phyloP scores from a whole-genome alignment of 176 grass and related monocot genomes.

The Eremochloa ophiuroides region DNA sequence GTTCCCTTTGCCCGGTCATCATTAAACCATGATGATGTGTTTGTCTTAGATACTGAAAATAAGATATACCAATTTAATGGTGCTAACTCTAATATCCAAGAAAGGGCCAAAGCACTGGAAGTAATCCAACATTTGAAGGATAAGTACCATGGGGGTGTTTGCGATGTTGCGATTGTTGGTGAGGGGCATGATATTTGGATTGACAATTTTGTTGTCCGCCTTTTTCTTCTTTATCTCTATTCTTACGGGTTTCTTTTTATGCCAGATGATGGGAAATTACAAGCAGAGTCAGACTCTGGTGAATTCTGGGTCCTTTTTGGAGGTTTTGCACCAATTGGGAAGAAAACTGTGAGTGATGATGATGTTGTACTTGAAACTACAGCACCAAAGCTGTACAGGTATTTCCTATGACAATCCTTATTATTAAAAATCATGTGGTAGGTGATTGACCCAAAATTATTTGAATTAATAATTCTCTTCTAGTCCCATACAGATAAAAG shows the following conservation, averaged over 20 bases:
- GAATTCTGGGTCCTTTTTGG: conserved; percentile 98
- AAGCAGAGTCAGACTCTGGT: conserved; percentile 87
- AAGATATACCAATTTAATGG: conserved; percentile 99
- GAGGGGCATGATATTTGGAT: conserved; percentile 9
- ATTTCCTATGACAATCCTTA: conserved; percentile 1
- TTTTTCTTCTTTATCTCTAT: background rate
- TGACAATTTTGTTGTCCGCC: background rate
- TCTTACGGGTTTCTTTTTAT: conserved; percentile 27
- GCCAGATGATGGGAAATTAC: conserved; percentile 90
- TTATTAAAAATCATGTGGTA: background rate
- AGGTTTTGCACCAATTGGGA: conserved; percentile 94
- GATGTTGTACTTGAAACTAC: conserved; percentile 73
- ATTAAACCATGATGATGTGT: conserved; percentile 95
- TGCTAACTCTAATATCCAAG: conserved; percentile 97
- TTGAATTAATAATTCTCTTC: background rate
- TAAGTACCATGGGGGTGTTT: conserved; percentile 78
- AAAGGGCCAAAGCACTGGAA: conserved; percentile 97
- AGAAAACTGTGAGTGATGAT: conserved; percentile 66
- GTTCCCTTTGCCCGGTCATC: conserved; percentile 93
- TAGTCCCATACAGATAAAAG: background rate
- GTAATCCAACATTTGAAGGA: conserved; percentile 94
- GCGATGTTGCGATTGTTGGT: conserved; percentile 93
- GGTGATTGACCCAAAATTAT: background rate
- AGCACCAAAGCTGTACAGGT: conserved; percentile 81
- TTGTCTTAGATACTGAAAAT: conserved; percentile 81